phyloP scores from a whole-genome alignment of 345 rosid species.

The Citrus glauca region DNA sequence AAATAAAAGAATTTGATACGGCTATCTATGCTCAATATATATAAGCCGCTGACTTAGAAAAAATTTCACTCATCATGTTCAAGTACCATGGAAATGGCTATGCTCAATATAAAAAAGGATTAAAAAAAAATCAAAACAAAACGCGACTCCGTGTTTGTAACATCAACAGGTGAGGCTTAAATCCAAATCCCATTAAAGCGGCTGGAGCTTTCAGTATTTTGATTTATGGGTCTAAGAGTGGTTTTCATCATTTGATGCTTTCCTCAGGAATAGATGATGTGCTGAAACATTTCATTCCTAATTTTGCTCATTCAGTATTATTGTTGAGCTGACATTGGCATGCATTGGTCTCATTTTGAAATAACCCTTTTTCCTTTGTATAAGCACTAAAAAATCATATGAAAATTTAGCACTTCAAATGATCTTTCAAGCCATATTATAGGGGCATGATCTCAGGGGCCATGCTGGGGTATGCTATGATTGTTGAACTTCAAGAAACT shows the following conservation, averaged over 20 bases:
- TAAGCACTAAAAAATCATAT: background rate
- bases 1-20: too few species aligned
- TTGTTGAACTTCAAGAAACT: background rate
- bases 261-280: constrained; percentile 72
- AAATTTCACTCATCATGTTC: background rate
- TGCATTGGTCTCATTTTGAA: background rate
- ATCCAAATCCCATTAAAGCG: constrained; percentile 2
- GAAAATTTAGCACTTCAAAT: background rate
- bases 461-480: background rate
- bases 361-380: background rate
- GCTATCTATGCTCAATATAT: background rate
- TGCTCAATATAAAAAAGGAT: background rate
- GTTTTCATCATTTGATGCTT: constrained; percentile 53
- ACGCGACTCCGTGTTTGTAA: background rate
- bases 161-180: background rate
- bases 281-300: constrained; percentile 19
- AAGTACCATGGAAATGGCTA: constrained; percentile 1
- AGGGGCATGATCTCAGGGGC: background rate
- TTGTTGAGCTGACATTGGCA: background rate
- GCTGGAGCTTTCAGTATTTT: background rate
- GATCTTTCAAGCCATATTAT: background rate
- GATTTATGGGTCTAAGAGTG: background rate
- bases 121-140: background rate
- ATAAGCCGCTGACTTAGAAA: background rate
- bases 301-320: background rate